These are phyloP conservation scores for Scleroderma bovista DNA, from an alignment of 768 basidiomycete genomes.

Conservation along the genomic window DNA sequence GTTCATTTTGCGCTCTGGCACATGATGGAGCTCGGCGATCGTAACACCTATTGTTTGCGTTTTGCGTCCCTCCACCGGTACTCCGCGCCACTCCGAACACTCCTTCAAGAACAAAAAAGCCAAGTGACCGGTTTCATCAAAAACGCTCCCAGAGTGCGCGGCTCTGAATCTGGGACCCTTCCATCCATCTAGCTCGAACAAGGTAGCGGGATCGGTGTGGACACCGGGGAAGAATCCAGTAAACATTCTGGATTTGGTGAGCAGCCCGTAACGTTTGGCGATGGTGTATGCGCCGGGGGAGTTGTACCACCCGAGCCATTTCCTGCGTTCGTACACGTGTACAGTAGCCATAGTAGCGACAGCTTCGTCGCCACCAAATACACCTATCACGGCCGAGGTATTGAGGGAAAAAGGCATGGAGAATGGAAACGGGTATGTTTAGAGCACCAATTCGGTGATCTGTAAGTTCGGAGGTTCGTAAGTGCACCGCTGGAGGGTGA, in stretches of 20 bases:
- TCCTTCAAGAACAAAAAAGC: conserved; percentile 9
- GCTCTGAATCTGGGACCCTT: conserved; percentile 21
- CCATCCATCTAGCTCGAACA: conserved; percentile 24
- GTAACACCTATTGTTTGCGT: conserved; percentile 5
- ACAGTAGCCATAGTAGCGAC: conserved; percentile 31
- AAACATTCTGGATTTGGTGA: conserved; percentile 23
- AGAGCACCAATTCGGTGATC: no score
- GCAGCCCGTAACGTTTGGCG: conserved; percentile 26
- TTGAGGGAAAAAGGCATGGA: conserved; percentile 16
- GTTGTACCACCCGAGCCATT: conserved; percentile 35
- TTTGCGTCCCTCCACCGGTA: background rate
- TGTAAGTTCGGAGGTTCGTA: no score
- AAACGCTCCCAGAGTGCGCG: conserved; percentile 9
- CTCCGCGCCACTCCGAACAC: background rate
- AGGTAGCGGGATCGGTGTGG: conserved; percentile 12
- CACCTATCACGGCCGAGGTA: conserved; percentile 27
- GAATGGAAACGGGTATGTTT: no score
- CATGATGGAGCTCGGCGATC: conserved; percentile 8
- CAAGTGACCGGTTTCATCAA: conserved; percentile 10
- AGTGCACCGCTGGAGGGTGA: no score
- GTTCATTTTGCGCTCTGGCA: conserved; percentile 3
- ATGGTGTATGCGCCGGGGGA: conserved; percentile 29
- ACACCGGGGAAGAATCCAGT: conserved; percentile 19
- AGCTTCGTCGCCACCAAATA: conserved; percentile 33
- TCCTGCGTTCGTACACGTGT: conserved; percentile 27